These are phyloP conservation scores for Microcyclospora tardicrescens DNA, from an alignment of 2,329 filamentous ascomycete species.

Conservation along the genomic window DNA sequence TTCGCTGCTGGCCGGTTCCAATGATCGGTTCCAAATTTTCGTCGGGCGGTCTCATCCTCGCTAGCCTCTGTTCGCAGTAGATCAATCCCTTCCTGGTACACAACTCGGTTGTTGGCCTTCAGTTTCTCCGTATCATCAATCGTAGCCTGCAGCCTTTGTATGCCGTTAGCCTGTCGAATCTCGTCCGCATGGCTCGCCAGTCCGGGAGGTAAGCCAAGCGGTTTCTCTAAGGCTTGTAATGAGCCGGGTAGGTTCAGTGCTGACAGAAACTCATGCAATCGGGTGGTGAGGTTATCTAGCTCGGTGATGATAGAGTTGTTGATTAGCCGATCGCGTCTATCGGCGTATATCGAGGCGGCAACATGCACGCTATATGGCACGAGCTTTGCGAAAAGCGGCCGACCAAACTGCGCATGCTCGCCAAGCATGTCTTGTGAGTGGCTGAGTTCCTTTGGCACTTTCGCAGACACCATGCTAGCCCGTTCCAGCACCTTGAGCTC, in stretches of 20 bases:
- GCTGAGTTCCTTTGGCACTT: conserved; percentile 67
- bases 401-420: conserved; percentile 55
- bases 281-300: conserved; percentile 66
- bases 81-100: conserved; percentile 73
- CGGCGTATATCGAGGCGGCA: conserved; percentile 88
- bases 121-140: conserved; percentile 85
- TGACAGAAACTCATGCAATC: conserved; percentile 64
- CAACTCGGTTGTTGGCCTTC: conserved; percentile 61
- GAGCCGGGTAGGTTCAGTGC: conserved; percentile 84
- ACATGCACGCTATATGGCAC: conserved; percentile 94
- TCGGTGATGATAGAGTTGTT: conserved; percentile 79
- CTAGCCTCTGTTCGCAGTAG: conserved; percentile 66
- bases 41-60: conserved; percentile 64
- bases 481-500: conserved; percentile 77
- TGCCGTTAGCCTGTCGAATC: conserved; percentile 76
- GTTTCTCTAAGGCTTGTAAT: conserved; percentile 87
- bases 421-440: conserved; percentile 70
- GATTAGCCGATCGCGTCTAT: conserved; percentile 77
- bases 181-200: conserved; percentile 87
- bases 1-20: conserved; percentile 64
- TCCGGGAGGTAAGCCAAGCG: conserved; percentile 73
- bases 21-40: conserved; percentile 73
- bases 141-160: conserved; percentile 62
- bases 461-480: conserved; percentile 74
- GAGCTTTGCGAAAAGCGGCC: conserved; percentile 74